Evolutionary conservation across 352 stramenopile species (phyloP), one percentile per base, ranked within the genome.

Genomic region (Phytophthora hibernalis): DNA sequence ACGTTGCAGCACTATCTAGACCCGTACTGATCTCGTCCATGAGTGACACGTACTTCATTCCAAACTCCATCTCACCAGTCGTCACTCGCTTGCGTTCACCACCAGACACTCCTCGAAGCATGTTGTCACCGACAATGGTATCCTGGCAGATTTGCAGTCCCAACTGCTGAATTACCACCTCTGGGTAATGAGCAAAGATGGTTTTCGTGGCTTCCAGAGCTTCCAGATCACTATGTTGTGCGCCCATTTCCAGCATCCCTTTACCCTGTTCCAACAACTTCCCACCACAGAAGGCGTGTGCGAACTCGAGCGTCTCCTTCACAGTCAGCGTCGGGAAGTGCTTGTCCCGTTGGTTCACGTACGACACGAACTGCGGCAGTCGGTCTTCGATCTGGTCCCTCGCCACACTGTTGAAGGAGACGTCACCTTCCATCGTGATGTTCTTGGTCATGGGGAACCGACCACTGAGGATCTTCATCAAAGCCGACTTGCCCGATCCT

Each of bases 21-120:
- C 93, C 93, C 21, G 89, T 98, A 57, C 76, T 93, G 60, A 98
- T 94, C 75, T 95, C 84, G 70, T 98, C 92, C 64, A 82, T 82
- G 51, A 91, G 90, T 11, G 83, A 61, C 20, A 95, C 79, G 37
- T 77, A 82, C 61, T 77, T 71, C 30, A 70, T 70, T 18, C 74
- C 70, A 44, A 90, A 76, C 47, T 76, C 60, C 45, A 68, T 65
- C 16, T 74, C 69, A 5, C 65, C 69, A 2, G 47, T 68, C 0
- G 69, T 77, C 10, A 73, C 89, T 26, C 93, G 82, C 62, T 87
- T 87, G 33, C 77, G 67, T 28, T 28, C 24, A 16, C 92, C 92
- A 26, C 92, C 90, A 15, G 74, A 91, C 3, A 92, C 72, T 7
- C 84, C 84, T 31, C 82, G 76, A 15, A 83, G 44, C 53, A 90